A percentile compares a stretch with the other conserved stretches of the same genome.
Conservation (phyloP, 768 basidiomycete genomes). For the Lanmaoa rubissima region DNA sequence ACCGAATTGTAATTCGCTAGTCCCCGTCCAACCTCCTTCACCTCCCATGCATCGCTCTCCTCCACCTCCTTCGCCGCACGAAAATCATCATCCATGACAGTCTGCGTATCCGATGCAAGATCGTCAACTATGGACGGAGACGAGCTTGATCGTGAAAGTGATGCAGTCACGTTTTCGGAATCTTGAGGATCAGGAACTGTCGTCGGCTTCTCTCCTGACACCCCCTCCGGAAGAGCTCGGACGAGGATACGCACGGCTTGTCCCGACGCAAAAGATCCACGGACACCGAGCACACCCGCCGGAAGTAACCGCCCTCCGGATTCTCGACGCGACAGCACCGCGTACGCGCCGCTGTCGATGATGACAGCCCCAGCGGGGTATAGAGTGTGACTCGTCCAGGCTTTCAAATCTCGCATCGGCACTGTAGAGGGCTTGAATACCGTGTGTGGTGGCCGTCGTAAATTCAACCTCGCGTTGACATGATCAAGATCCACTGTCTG, state of each 20-base stretch:
- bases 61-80: slow-evolving; percentile 32
- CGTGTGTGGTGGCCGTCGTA: slow-evolving; percentile 76
- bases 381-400: slow-evolving; percentile 97
- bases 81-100: slow-evolving; percentile 33
- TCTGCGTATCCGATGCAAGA: slow-evolving; percentile 22
- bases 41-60: slow-evolving; percentile 57
- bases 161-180: slow-evolving; percentile 28
- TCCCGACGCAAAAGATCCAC: slow-evolving; percentile 88
- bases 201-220: slow-evolving; percentile 27
- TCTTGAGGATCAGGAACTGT: slow-evolving; percentile 21
- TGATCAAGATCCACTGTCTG: slow-evolving; percentile 25
- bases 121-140: slow-evolving; percentile 32
- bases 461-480: slow-evolving; percentile 20
- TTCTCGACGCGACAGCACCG: slow-evolving; percentile 78
- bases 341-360: slow-evolving; percentile 86
- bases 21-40: slow-evolving; percentile 90
- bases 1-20: slow-evolving; percentile 94
- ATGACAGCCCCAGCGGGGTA: slow-evolving; percentile 85
- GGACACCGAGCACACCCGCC: slow-evolving; percentile 83
- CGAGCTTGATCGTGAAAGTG: slow-evolving; percentile 39
- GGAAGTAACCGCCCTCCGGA: slow-evolving; percentile 92
- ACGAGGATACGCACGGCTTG: slow-evolving; percentile 89
- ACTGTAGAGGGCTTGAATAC: slow-evolving; percentile 71
- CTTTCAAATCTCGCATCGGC: slow-evolving; percentile 85
- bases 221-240: slow-evolving; percentile 35